phyloP scores from a whole-genome alignment of 2,329 filamentous ascomycete species.

The Pseudopithomyces maydicus region DNA sequence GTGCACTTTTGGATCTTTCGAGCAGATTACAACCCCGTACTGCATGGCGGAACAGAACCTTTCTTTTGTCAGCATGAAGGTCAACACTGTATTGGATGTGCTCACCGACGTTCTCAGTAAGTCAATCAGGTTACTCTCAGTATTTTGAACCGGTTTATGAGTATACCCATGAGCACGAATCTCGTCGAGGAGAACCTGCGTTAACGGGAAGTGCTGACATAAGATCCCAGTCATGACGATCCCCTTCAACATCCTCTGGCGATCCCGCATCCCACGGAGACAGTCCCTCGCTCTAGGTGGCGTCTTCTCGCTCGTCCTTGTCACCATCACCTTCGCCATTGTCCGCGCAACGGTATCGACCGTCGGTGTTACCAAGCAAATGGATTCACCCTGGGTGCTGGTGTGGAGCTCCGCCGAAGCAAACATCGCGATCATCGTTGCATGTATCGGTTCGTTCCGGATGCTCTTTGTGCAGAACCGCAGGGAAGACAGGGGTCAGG shows the following conservation, averaged over 20 bases:
- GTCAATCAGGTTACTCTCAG: too few relatives aligned
- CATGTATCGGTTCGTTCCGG: conserved; percentile 13
- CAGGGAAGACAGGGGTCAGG: background rate
- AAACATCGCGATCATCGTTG: conserved; percentile 12
- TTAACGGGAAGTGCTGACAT: background rate
- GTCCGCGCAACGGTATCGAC: conserved; percentile 11
- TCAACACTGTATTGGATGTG: conserved; percentile 12
- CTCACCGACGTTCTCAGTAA: conserved; percentile 14
- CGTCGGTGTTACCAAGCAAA: conserved; percentile 2
- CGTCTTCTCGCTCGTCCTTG: conserved; percentile 15
- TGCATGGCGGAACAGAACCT: conserved; percentile 7
- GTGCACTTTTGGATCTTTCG: conserved; percentile 1
- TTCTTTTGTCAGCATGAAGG: conserved; percentile 2
- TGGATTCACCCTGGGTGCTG: conserved; percentile 9
- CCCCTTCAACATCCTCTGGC: conserved; percentile 15
- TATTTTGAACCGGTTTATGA: too few relatives aligned
- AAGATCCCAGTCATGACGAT: conserved; percentile 11
- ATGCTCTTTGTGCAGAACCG: conserved; percentile 10
- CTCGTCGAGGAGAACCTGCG: too few relatives aligned
- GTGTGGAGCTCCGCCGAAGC: conserved; percentile 10
- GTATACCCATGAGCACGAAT: too few relatives aligned
- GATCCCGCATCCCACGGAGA: background rate
- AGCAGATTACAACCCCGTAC: background rate
- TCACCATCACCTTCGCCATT: conserved; percentile 15
- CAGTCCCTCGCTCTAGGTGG: conserved; percentile 12